A percentile compares a stretch with the other conserved stretches of the same genome.
phyloP scores from a whole-genome alignment of 495 filamentous ascomycete species.

The Aspergillus indologenus region DNA sequence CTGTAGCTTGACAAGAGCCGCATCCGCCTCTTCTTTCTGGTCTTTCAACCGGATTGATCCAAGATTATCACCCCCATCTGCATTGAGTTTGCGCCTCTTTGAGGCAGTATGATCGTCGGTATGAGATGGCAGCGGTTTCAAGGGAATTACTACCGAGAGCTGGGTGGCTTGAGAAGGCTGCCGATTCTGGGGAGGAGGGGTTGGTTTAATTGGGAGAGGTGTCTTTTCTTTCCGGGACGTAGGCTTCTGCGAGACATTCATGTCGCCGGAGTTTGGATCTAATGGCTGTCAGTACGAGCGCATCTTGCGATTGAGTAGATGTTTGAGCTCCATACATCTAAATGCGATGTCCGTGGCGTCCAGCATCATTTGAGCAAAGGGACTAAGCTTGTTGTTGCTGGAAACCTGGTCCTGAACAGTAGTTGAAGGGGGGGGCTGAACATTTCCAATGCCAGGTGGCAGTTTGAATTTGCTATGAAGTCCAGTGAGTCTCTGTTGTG shows the following conservation, averaged over 20 bases:
- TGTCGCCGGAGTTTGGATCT: slow-evolving; percentile 8
- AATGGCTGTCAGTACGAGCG: slow-evolving; percentile 25
- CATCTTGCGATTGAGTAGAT: slow-evolving; percentile 38
- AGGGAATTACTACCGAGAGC: slow-evolving; percentile 39
- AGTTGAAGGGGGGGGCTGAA: slow-evolving; percentile 19
- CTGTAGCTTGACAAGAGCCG: slow-evolving; percentile 62
- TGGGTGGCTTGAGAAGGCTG: slow-evolving; percentile 26
- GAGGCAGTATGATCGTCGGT: slow-evolving; percentile 15
- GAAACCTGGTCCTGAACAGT: slow-evolving; percentile 22
- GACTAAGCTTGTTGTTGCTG: slow-evolving; percentile 39
- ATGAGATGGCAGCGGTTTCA: slow-evolving; percentile 30
- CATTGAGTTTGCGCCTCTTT: slow-evolving; percentile 35
- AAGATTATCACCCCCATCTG: slow-evolving; percentile 26
- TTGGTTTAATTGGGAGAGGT: slow-evolving; percentile 20
- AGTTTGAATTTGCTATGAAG: slow-evolving; percentile 67
- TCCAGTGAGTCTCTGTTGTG: slow-evolving; percentile 17
- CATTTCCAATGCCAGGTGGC: slow-evolving; percentile 28
- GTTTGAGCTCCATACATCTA: slow-evolving; percentile 44
- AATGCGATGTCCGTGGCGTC: slow-evolving; percentile 53
- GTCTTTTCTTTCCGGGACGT: slow-evolving; percentile 24
- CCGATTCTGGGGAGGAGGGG: slow-evolving; percentile 17
- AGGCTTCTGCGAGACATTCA: slow-evolving; percentile 17
- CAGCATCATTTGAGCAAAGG: slow-evolving; percentile 59
- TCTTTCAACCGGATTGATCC: slow-evolving; percentile 48
- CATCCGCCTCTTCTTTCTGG: slow-evolving; percentile 76